Percentiles rank a stretch among this genome's conserved stretches.
Evolutionary conservation across 129 eudicot species (phyloP).

Genomic region (Tagetes patula): DNA sequence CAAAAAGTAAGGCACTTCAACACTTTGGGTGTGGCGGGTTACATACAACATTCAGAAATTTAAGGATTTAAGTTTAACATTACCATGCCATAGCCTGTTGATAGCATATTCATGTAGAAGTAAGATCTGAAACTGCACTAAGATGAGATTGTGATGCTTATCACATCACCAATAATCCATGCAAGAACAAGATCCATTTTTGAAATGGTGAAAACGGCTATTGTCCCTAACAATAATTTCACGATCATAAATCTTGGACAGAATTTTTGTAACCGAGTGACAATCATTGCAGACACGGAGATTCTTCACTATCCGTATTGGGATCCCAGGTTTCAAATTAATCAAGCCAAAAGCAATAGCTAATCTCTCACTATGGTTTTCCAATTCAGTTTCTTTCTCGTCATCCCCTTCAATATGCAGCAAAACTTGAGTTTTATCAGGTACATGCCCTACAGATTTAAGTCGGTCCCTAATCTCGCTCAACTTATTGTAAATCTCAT

Average conservation of each 20-base stretch:
- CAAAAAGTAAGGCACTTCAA: not conserved
- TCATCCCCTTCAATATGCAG: constrained; percentile 43
- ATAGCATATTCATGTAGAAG: constrained; percentile 4
- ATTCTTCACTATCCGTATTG: constrained; percentile 66
- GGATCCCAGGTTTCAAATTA: constrained; percentile 43
- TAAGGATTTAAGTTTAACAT: constrained; percentile 5
- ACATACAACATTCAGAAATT: constrained; percentile 10
- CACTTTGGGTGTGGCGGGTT: not conserved
- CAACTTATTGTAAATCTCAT: constrained; percentile 38
- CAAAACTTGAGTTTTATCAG: constrained; percentile 43
- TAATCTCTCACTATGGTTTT: constrained; percentile 82
- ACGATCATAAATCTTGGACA: constrained; percentile 56
- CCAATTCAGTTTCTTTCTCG: constrained; percentile 45
- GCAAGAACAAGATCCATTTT: constrained; percentile 69
- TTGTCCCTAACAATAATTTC: constrained; percentile 83
- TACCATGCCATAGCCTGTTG: not conserved
- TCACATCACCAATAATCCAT: constrained; percentile 74
- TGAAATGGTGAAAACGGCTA: constrained; percentile 73
- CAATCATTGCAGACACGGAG: constrained; percentile 88
- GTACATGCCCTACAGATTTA: constrained; percentile 34
- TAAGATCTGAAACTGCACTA: constrained; percentile 13
- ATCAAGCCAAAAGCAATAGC: constrained; percentile 75
- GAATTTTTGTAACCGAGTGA: constrained; percentile 62
- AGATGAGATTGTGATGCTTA: not conserved
- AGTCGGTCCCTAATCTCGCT: constrained; percentile 40